Evolutionary conservation across 208 protist species (phyloP), one percentile per base, ranked within the genome.

Genomic region (Naegleria gruberi): DNA sequence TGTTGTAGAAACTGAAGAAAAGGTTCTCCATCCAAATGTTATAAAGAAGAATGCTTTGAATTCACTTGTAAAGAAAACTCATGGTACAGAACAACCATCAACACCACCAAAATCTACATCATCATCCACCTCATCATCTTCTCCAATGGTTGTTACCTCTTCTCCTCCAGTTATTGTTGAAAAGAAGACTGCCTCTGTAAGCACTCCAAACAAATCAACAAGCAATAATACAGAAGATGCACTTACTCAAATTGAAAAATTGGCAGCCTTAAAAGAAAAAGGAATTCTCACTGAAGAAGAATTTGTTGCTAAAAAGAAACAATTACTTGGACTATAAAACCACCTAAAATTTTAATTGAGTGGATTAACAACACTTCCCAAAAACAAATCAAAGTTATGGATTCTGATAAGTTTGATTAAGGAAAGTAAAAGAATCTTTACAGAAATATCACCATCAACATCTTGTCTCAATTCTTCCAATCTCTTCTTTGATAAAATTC

Each of bases 361-460:
- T 40, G 83, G 83, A 55, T 87, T 87, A 23, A 55, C 34, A 55
- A 46, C 26, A 55, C n/a, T 55, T 87, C 43, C 83, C 12, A 87
- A 55, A 26, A 55, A 87, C 12, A 87, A 45, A 30, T 87, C 83
- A 46, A 87, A 55, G 19, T 37, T 30, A 37, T 87, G 44, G 12
- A 55, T 41, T 30, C 41, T 55, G 12, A 30, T 41, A 26, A 87
- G 26, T 41, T 41, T 46, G 6, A 87, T 0, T 40, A 87, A 55
- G 1, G 34, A 6, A 12, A 87, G n/a, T 1, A 87, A 41, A 8
- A 87, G 23, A 37, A 87, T 23, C 41, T 87, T 55, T 10, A 23
- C 44, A 40, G 5, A 37, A 87, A 40, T 37, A 37, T 77, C 83
- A 41, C 8, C 0, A 26, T 87, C 83, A 23, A 43, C 43, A 37